Conservation (phyloP, 2,329 filamentous ascomycete genomes). For the Sclerotinia sclerotiorum region DNA sequence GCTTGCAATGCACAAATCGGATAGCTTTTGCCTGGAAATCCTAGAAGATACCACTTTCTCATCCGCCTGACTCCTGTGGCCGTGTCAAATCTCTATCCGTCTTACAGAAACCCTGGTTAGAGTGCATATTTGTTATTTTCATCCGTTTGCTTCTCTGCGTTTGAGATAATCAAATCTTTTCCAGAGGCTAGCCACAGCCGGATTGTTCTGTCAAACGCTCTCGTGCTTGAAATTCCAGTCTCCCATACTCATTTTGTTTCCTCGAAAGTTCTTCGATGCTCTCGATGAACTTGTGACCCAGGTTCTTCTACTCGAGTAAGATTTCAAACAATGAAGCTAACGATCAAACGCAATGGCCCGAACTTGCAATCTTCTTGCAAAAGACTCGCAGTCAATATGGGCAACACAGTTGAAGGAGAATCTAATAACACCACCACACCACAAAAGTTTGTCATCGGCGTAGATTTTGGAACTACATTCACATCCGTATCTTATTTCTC, state of each 20-base stretch:
- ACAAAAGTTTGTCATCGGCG: conserved; percentile 8
- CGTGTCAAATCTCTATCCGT: neutral
- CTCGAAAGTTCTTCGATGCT: neutral
- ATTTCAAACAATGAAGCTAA: neutral
- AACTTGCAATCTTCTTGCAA: neutral
- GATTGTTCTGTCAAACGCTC: too few relatives aligned
- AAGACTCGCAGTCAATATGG: too few relatives aligned
- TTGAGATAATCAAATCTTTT: neutral
- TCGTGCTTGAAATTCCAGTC: neutral
- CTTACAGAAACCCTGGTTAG: neutral
- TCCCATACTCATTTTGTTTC: neutral
- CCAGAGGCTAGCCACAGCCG: too few relatives aligned
- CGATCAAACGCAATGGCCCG: neutral
- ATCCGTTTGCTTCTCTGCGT: neutral
- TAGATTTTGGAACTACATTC: conserved; percentile 16
- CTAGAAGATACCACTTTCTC: neutral
- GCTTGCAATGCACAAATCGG: neutral
- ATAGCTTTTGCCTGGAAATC: neutral
- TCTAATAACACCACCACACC: neutral
- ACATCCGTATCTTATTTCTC: conserved; percentile 5
- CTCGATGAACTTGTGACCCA: neutral
- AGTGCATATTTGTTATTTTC: neutral
- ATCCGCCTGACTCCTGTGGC: neutral
- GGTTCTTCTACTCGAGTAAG: neutral
- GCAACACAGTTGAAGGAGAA: neutral